Evolutionary conservation across 164 flowering plant genomes (phyloP).

Genomic region (Vitis riparia): DNA sequence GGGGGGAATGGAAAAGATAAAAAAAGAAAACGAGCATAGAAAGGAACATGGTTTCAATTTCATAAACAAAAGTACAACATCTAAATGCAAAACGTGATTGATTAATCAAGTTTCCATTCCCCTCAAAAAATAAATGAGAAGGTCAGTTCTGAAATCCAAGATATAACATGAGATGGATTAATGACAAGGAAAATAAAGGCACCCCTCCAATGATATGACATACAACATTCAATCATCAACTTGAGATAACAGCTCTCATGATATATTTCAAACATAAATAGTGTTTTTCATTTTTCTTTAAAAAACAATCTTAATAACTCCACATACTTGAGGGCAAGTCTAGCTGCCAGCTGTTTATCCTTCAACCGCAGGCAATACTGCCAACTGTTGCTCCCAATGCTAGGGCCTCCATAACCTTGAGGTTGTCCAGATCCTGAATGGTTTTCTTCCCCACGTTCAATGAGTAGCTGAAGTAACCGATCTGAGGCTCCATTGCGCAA

Average conservation of each 20-base stretch:
- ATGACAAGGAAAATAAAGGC: not conserved
- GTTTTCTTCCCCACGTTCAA: conserved; percentile 74
- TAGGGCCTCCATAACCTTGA: conserved; percentile 47
- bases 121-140: not conserved
- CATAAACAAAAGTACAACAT: not conserved
- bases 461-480: conserved; percentile 72
- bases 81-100: not conserved
- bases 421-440: conserved; percentile 36
- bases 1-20: too few species aligned
- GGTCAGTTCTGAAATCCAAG: not conserved
- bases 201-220: not conserved
- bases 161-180: not conserved
- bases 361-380: conserved; percentile 86
- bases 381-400: conserved; percentile 84
- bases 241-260: not conserved
- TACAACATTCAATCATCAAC: not conserved
- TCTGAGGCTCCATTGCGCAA: conserved; percentile 97
- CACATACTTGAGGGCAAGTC: conserved; percentile 82
- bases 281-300: too few species aligned
- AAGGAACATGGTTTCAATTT: not conserved
- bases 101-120: not conserved
- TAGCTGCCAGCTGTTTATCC: conserved; percentile 89
- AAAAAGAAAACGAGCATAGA: not conserved
- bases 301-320: not conserved
- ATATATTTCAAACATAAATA: too few species aligned